Base-by-base conservation (phyloP, 2,329 filamentous ascomycete genomes). In the Parascedosporium putredinis region DNA sequence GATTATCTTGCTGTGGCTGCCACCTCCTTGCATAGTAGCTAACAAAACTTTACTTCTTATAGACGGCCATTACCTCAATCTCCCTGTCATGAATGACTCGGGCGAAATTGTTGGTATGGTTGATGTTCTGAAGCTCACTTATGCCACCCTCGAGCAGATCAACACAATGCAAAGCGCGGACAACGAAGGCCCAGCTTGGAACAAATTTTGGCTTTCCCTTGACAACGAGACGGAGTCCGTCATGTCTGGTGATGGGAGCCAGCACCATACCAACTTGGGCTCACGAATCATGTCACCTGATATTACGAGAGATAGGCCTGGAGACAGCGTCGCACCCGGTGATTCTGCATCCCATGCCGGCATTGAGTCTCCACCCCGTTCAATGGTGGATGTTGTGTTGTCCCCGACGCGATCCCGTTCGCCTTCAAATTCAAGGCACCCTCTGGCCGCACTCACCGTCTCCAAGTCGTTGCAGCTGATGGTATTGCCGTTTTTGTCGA, bases 41-140 rank as follows among this genome's bases (percentile, higher is more conserved):
- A n/a, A n/a, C n/a, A n/a, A n/a, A n/a, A n/a, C 12, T n/a, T 31
- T 14, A 25, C n/a, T n/a, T n/a, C n/a, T n/a, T 36, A 40, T 56
- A 94, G 91, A 98, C 72, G 93, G 93, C 12, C 93, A 98, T 67
- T 98, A 98, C 67, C 81, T 98, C 50, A 98, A 98, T 66, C 74
- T 98, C 42, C 93, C 93, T 7, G 93, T 98, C 55, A 98, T 98
- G 93, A 96, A 96, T 67, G 89, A 95, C 57, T 78, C 80, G 54
- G 93, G 91, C 55, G 93, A 98, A 68, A 98, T 98, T 62, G 93
- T 98, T 52, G 93, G 93, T 60, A 98, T 98, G 93, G 93, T 98
- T 23, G 93, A 98, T 67, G 93, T 98, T 52, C 79, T 98, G 54
- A 97, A 97, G 72, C 77, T 98, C 61, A 98, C 93, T 20, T 98